These are phyloP conservation scores for Limnanthes douglasii DNA, from an alignment of 345 rosid genomes.

Conservation along the genomic window DNA sequence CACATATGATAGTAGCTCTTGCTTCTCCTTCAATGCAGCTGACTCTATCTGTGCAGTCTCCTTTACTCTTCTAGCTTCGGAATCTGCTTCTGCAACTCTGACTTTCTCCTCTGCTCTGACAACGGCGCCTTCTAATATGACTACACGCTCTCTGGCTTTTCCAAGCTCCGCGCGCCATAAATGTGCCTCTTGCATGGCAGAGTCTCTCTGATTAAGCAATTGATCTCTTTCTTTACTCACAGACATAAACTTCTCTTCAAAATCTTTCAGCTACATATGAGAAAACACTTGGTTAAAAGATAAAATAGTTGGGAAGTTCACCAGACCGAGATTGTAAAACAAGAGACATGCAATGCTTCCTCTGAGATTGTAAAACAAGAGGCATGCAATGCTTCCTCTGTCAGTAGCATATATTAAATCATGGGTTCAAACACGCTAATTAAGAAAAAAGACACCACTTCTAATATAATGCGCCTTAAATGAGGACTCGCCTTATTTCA, in stretches of 20 bases:
- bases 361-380: too few relatives aligned
- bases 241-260: constrained; percentile 41
- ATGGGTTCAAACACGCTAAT: too few relatives aligned
- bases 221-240: constrained; percentile 67
- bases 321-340: too few relatives aligned
- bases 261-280: constrained; percentile 48
- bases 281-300: constrained; percentile 7
- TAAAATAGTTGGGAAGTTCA: not conserved
- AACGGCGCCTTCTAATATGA: constrained; percentile 85
- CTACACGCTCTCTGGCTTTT: constrained; percentile 88
- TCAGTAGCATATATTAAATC: too few relatives aligned
- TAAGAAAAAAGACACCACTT: too few relatives aligned
- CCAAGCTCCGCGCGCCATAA: constrained; percentile 96
- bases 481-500: not conserved
- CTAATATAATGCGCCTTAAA: not conserved
- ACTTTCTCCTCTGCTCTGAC: constrained; percentile 88
- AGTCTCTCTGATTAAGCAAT: constrained; percentile 64
- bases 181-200: constrained; percentile 79
- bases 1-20: constrained; percentile 83
- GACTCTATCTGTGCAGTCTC: constrained; percentile 69
- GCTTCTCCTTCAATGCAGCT: constrained; percentile 58
- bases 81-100: constrained; percentile 63
- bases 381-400: too few relatives aligned
- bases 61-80: constrained; percentile 64
- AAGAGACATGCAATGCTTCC: too few relatives aligned